A percentile compares a stretch with the other conserved stretches of the same genome.
These are phyloP conservation scores for Amphicarpaea edgeworthii DNA, from an alignment of 306 rosid genomes.

Conservation along the genomic window DNA sequence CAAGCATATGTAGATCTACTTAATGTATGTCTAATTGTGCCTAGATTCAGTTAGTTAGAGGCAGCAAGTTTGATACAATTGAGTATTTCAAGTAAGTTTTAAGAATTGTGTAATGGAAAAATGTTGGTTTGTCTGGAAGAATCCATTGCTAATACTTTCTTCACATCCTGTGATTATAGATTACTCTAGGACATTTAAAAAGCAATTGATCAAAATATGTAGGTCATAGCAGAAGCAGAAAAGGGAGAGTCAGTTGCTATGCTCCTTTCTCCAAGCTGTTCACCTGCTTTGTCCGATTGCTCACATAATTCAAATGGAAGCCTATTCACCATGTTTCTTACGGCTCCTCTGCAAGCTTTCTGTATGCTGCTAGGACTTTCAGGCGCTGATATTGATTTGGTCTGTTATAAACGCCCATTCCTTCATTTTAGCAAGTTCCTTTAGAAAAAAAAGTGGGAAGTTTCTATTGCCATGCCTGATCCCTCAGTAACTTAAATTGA, in stretches of 20 bases:
- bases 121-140: not conserved
- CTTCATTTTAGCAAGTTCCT: constrained; percentile 31
- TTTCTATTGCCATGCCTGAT: constrained; percentile 6
- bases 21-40: constrained; percentile 3
- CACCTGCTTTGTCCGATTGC: constrained; percentile 57
- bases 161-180: constrained; percentile 22
- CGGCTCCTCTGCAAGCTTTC: constrained; percentile 93
- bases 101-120: constrained; percentile 19
- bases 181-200: constrained; percentile 27
- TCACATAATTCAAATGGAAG: constrained; percentile 71
- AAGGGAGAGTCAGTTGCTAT: constrained; percentile 92
- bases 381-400: constrained; percentile 77
- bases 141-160: constrained; percentile 23
- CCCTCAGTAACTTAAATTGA: constrained; percentile 38
- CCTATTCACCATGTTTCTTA: constrained; percentile 88
- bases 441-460: not conserved
- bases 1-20: constrained; percentile 9
- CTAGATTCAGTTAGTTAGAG: constrained; percentile 32
- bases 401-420: constrained; percentile 42
- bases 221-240: constrained; percentile 77
- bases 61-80: not conserved
- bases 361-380: constrained; percentile 80
- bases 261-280: constrained; percentile 81
- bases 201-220: constrained; percentile 39
- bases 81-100: constrained; percentile 13